Base-by-base conservation (phyloP, 257 asterid genomes). In the Fraxinus quadrangulata region DNA sequence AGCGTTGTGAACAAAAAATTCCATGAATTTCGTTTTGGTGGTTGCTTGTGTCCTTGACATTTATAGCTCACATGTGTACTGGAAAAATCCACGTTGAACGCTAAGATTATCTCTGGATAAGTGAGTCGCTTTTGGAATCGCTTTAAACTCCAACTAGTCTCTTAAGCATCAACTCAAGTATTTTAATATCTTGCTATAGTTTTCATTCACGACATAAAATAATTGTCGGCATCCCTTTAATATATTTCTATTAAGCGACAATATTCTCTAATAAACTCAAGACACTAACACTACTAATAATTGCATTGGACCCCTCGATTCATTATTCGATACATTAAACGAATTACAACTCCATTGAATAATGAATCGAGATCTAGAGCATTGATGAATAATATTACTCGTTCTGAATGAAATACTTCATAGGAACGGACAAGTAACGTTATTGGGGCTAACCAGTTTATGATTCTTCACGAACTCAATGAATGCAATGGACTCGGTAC, bases 401-500 rank as follows among this genome's bases (percentile, higher is more conserved):
- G 3, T 40, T 40, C 4, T 10, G 13, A 40, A 10, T 40, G 19
- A 45, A 3, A 47, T 47, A 47, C 54, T 71, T 81, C 70, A 83
- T n/a, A 84, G 59, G 68, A 71, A 88, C 1, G 94, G 97, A 54
- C 97, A 91, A 2, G 80, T 36, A 0, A 89, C 12, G 17, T 83
- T 77, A 28, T 51, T 23, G 33, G 94, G 93, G 75, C 78, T 80
- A 49, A 91, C 83, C 8, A 85, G 77, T 36, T 80, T 77, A 16
- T 79, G 74, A 34, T 78, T 82, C 85, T 79, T 85, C 19, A 88
- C 77, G 19, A 81, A 88, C 86, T 91, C 91, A 1, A 84, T 0
- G 16, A 91, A 84, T 71, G 92, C 96, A 39, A 91, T 63, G 4
- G 84, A 26, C 82, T 91, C 96, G 0, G 83, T 88, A 67, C 96